These are phyloP conservation scores for Phialophora chinensis DNA, from an alignment of 2,329 filamentous ascomycete genomes.

Conservation along the genomic window DNA sequence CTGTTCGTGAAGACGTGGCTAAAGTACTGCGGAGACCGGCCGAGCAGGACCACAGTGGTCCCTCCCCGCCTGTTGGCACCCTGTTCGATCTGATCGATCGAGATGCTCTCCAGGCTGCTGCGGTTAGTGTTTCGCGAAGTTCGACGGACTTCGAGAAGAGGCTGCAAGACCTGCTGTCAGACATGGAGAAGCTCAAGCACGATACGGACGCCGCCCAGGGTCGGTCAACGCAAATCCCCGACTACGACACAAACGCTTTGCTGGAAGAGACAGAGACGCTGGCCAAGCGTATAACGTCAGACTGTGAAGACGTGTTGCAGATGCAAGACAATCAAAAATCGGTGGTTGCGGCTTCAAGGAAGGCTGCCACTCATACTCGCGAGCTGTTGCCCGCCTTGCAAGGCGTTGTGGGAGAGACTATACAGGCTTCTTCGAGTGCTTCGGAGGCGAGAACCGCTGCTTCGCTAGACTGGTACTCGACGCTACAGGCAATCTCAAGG, in stretches of 20 bases:
- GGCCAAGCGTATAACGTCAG: conserved; percentile 82
- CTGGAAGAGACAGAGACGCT: conserved; percentile 77
- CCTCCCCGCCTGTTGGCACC: conserved; percentile 32
- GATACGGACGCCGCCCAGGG: conserved; percentile 28
- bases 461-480: conserved; percentile 63
- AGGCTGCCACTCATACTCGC: conserved; percentile 67
- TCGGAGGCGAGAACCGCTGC: conserved; percentile 69
- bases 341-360: conserved; percentile 66
- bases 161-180: conserved; percentile 25
- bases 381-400: conserved; percentile 67
- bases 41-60: conserved; percentile 13
- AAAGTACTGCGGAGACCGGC: conserved; percentile 43
- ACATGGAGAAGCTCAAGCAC: conserved; percentile 32
- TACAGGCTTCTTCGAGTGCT: conserved; percentile 63
- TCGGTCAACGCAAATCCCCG: conserved; percentile 30
- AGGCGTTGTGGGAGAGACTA: conserved; percentile 63
- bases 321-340: conserved; percentile 71
- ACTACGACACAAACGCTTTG: conserved; percentile 35
- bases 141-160: conserved; percentile 33
- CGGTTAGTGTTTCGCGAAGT: conserved; percentile 30
- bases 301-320: conserved; percentile 77
- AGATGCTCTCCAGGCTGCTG: conserved; percentile 28
- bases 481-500: conserved; percentile 81
- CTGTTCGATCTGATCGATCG: conserved; percentile 35
- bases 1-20: conserved; percentile 51